Percentiles rank a stretch among this genome's conserved stretches.
phyloP scores from a whole-genome alignment of 148 eudicot species.

The Rhododendron molle region DNA sequence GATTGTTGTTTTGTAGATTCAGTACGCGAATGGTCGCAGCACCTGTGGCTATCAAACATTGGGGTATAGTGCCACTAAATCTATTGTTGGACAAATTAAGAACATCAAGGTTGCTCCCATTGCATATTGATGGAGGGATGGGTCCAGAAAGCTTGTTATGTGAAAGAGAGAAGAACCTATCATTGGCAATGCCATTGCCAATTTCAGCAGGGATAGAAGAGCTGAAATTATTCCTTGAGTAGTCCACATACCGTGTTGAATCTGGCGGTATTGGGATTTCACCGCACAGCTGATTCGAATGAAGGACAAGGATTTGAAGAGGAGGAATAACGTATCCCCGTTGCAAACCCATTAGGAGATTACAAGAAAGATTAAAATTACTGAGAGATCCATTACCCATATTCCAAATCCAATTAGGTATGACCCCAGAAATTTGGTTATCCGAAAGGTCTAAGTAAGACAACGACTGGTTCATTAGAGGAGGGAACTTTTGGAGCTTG shows the following conservation, averaged over 20 bases:
- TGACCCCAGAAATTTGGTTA: conserved; percentile 29
- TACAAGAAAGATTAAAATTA: conserved; percentile 36
- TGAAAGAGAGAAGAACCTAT: too few species aligned
- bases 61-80: too few species aligned
- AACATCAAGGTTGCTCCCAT: too few species aligned
- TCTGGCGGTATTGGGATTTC: neutral
- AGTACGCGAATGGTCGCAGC: conserved; percentile 19
- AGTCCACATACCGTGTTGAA: too few species aligned
- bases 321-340: conserved; percentile 6
- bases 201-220: too few species aligned
- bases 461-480: conserved; percentile 25
- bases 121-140: too few species aligned
- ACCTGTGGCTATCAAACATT: too few species aligned
- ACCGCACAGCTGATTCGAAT: conserved; percentile 39
- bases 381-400: conserved; percentile 21
- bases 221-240: too few species aligned
- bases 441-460: conserved; percentile 27
- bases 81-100: too few species aligned
- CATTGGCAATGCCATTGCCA: too few species aligned
- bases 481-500: conserved; percentile 26
- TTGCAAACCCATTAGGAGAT: conserved; percentile 24
- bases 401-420: conserved; percentile 41
- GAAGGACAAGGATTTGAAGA: conserved; percentile 28
- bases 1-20: conserved; percentile 31
- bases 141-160: too few species aligned